Conservation (phyloP, 495 filamentous ascomycete genomes). For the Corynascus novoguineensis region DNA sequence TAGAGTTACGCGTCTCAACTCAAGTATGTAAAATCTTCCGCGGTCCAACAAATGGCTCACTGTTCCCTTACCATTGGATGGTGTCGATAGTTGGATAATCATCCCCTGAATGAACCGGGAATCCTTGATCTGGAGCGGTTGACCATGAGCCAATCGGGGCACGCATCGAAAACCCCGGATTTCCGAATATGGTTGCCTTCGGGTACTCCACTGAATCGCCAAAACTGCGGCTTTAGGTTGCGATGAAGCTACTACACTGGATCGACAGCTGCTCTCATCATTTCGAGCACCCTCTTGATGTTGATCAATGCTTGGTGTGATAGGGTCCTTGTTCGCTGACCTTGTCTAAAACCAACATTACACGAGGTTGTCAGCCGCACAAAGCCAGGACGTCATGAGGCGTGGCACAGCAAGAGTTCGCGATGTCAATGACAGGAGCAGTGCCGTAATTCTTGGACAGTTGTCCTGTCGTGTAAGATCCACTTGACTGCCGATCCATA, state of each 20-base stretch:
- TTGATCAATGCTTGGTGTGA: too few relatives aligned
- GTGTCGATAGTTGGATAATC: too few relatives aligned
- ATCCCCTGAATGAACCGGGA: too few relatives aligned
- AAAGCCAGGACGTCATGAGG: background rate
- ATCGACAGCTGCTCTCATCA: background rate
- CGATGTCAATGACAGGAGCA: too few relatives aligned
- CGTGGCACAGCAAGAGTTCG: too few relatives aligned
- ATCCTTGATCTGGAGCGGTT: too few relatives aligned
- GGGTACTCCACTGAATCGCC: background rate
- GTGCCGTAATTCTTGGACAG: background rate
- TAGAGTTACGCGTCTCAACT: background rate
- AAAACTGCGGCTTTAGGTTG: background rate
- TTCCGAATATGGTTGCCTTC: conserved; percentile 23
- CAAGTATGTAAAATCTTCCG: too few relatives aligned
- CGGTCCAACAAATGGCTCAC: too few relatives aligned
- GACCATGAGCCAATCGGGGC: conserved; percentile 22
- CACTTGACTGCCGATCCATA: background rate
- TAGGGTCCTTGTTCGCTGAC: too few relatives aligned
- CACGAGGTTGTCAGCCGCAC: background rate
- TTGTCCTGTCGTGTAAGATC: background rate
- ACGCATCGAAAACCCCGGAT: conserved; percentile 11
- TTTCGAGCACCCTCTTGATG: too few relatives aligned
- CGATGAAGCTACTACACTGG: background rate
- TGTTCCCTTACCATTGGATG: too few relatives aligned
- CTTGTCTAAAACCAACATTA: background rate